Percentiles rank a stretch among this genome's conserved stretches.
Evolutionary conservation across 768 basidiomycete species (phyloP).

Genomic region (Boletus sp.): DNA sequence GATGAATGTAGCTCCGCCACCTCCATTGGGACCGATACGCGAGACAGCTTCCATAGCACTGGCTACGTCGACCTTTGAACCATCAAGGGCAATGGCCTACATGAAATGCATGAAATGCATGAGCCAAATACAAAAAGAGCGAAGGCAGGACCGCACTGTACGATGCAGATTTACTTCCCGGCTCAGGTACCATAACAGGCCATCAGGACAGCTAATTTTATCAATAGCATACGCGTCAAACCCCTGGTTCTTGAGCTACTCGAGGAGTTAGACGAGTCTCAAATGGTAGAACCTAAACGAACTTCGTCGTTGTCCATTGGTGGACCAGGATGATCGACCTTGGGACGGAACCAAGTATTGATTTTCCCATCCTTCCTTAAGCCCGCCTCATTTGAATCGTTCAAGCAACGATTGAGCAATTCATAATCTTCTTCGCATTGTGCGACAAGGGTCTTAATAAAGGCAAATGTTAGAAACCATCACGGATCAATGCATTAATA

Average conservation of each 20-base stretch:
- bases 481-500: background rate
- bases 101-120: background rate
- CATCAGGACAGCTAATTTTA: conserved; percentile 72
- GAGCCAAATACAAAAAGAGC: background rate
- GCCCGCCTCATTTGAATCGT: conserved; percentile 56
- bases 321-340: conserved; percentile 39
- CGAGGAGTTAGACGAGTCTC: conserved; percentile 1
- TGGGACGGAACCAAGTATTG: conserved; percentile 65
- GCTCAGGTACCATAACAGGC: conserved; percentile 69
- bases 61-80: conserved; percentile 47
- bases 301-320: conserved; percentile 67
- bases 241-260: conserved; percentile 55
- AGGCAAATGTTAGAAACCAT: background rate
- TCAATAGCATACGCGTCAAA: conserved; percentile 88
- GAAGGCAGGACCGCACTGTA: conserved; percentile 49
- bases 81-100: conserved; percentile 63
- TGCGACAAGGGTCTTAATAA: conserved; percentile 73
- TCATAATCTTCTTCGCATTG: conserved; percentile 83
- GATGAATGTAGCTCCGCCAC: conserved; percentile 60
- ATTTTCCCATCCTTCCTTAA: conserved; percentile 50
- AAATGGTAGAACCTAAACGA: conserved; percentile 8
- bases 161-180: conserved; percentile 66
- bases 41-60: conserved; percentile 62
- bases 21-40: conserved; percentile 40
- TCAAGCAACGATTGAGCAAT: conserved; percentile 62